A percentile compares a stretch with the other conserved stretches of the same genome.
Evolutionary conservation across 2,329 filamentous ascomycete genomes (phyloP).

Genomic region (Sporothrix globosa): DNA sequence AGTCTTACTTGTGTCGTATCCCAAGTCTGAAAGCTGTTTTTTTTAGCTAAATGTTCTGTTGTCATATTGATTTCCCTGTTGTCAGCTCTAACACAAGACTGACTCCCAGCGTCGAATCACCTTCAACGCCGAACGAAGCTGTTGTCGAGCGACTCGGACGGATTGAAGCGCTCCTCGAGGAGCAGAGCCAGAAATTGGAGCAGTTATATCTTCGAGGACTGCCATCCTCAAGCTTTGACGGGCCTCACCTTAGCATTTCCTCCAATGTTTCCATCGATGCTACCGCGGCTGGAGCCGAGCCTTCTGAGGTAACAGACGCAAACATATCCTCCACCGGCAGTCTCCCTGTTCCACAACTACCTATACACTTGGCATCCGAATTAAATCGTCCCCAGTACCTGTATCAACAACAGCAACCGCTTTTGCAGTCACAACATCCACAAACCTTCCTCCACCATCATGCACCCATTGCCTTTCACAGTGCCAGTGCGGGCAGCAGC

Average conservation of each 20-base stretch:
- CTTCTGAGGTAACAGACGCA: background rate
- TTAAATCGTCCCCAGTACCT: background rate
- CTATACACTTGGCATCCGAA: conserved; percentile 1
- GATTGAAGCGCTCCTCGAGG: conserved; percentile 44
- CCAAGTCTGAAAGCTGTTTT: too few relatives aligned
- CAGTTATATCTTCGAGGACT: background rate
- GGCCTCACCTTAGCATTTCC: conserved; percentile 6
- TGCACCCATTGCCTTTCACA: background rate
- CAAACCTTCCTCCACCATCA: background rate
- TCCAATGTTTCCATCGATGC: conserved; percentile 13
- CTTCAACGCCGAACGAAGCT: conserved; percentile 38
- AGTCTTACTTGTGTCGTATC: too few relatives aligned
- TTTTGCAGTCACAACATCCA: background rate
- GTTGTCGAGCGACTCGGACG: conserved; percentile 46
- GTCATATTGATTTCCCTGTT: background rate
- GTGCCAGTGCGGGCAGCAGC: background rate
- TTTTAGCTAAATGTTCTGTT: background rate
- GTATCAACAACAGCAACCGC: conserved; percentile 12
- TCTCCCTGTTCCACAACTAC: background rate
- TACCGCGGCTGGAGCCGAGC: background rate
- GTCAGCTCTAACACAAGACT: background rate
- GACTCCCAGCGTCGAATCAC: conserved; percentile 28
- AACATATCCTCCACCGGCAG: background rate
- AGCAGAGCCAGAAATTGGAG: conserved; percentile 30
- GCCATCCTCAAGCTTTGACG: conserved; percentile 2